Percentiles rank a stretch among this genome's conserved stretches.
phyloP scores from a whole-genome alignment of 2,329 filamentous ascomycete species.

The Colletotrichum sp. region DNA sequence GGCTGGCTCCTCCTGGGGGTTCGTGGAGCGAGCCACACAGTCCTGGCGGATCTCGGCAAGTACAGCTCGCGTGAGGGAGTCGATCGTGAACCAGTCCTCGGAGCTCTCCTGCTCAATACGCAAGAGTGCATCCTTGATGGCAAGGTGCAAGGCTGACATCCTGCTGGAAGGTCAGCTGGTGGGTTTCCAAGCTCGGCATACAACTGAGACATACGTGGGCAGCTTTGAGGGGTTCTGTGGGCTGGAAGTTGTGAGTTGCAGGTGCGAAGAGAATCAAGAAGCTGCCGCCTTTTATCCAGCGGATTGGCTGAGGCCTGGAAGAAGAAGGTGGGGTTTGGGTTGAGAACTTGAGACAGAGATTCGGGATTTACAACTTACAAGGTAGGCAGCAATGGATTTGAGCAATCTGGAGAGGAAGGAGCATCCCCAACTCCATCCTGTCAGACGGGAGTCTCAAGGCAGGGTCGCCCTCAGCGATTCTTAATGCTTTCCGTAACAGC shows the following conservation, averaged over 20 bases:
- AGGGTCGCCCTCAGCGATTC: background rate
- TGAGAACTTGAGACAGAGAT: background rate
- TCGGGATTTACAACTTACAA: background rate
- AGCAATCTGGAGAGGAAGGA: background rate
- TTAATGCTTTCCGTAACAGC: background rate
- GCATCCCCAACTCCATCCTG: background rate
- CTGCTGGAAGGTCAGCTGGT: background rate
- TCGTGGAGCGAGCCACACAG: background rate
- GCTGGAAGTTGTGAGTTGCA: background rate
- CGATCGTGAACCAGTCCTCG: background rate
- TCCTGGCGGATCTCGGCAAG: background rate
- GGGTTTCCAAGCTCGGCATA: rapidly evolving
- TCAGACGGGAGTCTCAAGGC: background rate
- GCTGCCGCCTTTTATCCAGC: background rate
- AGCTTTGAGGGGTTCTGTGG: background rate
- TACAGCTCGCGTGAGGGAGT: background rate
- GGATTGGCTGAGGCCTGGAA: rapidly evolving
- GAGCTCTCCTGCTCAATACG: background rate
- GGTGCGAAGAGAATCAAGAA: background rate
- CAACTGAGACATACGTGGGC: background rate
- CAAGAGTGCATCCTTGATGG: background rate
- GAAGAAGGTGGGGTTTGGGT: background rate
- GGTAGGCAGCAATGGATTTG: background rate
- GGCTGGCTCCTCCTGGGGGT: background rate
- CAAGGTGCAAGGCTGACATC: background rate